Conservation (phyloP, 192 early-diverging fungal genomes). For the Gryganskiella cystojenkinii region DNA sequence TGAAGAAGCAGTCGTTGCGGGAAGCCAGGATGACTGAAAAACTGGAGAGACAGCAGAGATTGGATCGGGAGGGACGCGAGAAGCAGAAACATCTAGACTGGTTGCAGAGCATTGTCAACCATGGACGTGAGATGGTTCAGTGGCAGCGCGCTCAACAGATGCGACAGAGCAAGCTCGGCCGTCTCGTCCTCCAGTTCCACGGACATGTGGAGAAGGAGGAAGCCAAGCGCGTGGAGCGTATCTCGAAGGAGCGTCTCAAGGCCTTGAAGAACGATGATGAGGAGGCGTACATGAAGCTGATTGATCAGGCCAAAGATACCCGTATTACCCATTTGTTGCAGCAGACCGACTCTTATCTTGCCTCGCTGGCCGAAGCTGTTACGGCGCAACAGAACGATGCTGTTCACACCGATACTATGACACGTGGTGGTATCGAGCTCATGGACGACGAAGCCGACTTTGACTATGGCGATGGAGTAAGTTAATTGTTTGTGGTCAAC, state of each 20-base stretch:
- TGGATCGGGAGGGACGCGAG: constrained; percentile 88
- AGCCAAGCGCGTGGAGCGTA: constrained; percentile 83
- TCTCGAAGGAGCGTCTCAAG: constrained; percentile 94
- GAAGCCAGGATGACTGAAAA: constrained; percentile 91
- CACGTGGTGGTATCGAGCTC: constrained; percentile 59
- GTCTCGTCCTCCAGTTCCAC: constrained; percentile 81
- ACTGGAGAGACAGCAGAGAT: constrained; percentile 86
- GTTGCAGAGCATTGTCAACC: constrained; percentile 77
- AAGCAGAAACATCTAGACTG: constrained; percentile 86
- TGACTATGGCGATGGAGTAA: constrained; percentile 52
- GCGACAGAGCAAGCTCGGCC: constrained; percentile 79
- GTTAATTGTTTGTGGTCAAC: too few relatives aligned
- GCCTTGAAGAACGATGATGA: constrained; percentile 98
- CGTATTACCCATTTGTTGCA: constrained; percentile 91
- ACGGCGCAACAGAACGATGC: constrained; percentile 81
- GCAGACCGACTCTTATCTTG: constrained; percentile 91
- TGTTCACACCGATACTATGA: constrained; percentile 51
- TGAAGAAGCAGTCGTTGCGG: constrained; percentile 85
- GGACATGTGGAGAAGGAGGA: constrained; percentile 94
- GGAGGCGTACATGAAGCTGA: constrained; percentile 94
- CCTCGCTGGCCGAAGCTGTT: constrained; percentile 87
- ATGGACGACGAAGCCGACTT: constrained; percentile 61
- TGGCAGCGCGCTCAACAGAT: constrained; percentile 76
- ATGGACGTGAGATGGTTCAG: constrained; percentile 73
- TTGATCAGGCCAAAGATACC: constrained; percentile 96